Base-by-base conservation (phyloP, 148 eudicot species). In the Spergularia bocconei region DNA sequence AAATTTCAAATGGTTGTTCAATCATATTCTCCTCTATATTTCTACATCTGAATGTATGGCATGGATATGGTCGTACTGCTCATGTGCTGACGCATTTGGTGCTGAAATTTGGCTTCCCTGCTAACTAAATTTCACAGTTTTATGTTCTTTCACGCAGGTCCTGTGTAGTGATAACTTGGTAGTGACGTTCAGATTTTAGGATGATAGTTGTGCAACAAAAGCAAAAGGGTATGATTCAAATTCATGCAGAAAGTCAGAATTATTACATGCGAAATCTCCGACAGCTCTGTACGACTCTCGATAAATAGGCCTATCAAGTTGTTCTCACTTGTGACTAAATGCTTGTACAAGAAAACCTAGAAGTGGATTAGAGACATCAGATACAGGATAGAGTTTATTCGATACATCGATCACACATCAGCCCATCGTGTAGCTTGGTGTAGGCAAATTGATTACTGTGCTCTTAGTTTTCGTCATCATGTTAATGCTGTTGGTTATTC, bases 391-490 rank as follows among this genome's bases (percentile, higher is more conserved):
- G 54, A n/a, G 20, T 81, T 73, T 77, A 81, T 82, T 82, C 69
- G 51, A 38, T 8, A 68, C 41, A 48, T 19, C 9, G 60, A 29
- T 44, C 50, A 13, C 21, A 60, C 44, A 58, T 82, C 86, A 95
- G 61, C 98, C 98, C 92, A 95, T 92, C 13, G 98, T 84, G 80
- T 95, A 92, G 36, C 89, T 74, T 47, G 99, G 92, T 44, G 88
- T 79, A 61, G 99, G 99, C 91, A 95, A 84, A 83, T 95, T 95
- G 82, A 95, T 95, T 29, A 95, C 99, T 60, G 99, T 95, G 87
- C 85, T 95, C 91, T 95, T 95, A 25, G 88, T 80, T 82, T 95
- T 95, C 65, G 90, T 88, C 99, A 95, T 95, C 98, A 95, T 89
- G 74, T 84, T 92, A 63, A 95, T 95, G 81, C 99, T 95, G 85